A percentile compares a stretch with the other conserved stretches of the same genome.
Conservation (phyloP, 177 flowering plant genomes). For the Tripterygium wilfordii region DNA sequence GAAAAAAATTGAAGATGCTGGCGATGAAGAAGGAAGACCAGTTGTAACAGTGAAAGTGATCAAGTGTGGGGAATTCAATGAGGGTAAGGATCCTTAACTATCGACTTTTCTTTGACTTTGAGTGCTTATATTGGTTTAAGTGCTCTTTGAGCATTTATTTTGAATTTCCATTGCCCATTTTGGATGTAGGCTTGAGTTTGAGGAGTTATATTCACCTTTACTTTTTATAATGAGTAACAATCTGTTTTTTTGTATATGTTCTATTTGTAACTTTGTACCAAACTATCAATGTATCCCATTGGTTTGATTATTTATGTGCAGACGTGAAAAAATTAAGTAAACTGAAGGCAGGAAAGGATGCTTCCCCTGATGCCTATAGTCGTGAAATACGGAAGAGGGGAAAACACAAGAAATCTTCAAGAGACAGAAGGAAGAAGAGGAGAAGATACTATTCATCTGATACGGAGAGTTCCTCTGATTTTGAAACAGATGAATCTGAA, state of each 20-base stretch:
- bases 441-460: constrained; percentile 63
- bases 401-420: constrained; percentile 66
- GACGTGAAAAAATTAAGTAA: constrained; percentile 48
- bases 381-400: constrained; percentile 38
- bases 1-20: constrained; percentile 59
- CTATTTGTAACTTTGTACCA: background rate
- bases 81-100: constrained; percentile 29
- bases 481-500: constrained; percentile 58
- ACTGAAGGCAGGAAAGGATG: constrained; percentile 42
- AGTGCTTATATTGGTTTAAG: too few species aligned
- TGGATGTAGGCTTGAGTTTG: too few species aligned
- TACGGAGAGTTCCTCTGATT: constrained; percentile 63
- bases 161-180: too few species aligned
- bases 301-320: constrained; percentile 20
- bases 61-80: constrained; percentile 63
- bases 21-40: constrained; percentile 68
- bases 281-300: too few species aligned
- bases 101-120: background rate
- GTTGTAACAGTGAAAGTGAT: constrained; percentile 61
- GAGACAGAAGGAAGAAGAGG: constrained; percentile 50
- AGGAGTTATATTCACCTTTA: too few species aligned
- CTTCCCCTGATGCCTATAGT: constrained; percentile 32
- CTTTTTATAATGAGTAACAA: too few species aligned
- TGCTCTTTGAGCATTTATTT: too few species aligned
- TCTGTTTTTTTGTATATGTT: background rate